Evolutionary conservation across 805 yeast genomes (phyloP).

Genomic region (Saturnispora kantuleensis): DNA sequence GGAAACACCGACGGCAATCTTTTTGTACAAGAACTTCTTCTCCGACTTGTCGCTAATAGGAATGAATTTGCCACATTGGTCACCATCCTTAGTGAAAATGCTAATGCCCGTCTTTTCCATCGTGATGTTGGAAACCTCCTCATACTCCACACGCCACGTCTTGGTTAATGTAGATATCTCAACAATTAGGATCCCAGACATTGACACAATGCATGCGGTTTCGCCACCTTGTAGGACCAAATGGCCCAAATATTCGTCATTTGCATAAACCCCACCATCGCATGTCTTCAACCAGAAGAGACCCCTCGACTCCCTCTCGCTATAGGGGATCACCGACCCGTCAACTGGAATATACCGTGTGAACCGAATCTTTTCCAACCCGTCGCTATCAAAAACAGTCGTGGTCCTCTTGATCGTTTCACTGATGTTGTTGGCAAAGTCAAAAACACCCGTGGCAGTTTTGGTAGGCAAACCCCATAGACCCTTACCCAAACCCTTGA

Average conservation of each 20-base stretch:
- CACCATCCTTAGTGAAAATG: slow-evolving; percentile 39
- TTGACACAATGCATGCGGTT: slow-evolving; percentile 65
- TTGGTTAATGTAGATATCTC: slow-evolving; percentile 48
- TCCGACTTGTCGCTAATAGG: slow-evolving; percentile 65
- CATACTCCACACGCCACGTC: slow-evolving; percentile 65
- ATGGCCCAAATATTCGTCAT: slow-evolving; percentile 79
- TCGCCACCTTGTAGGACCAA: slow-evolving; percentile 75
- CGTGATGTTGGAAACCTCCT: slow-evolving; percentile 57
- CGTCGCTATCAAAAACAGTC: slow-evolving; percentile 74
- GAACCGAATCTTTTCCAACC: slow-evolving; percentile 67
- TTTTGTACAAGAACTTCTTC: slow-evolving; percentile 55
- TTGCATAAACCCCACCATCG: slow-evolving; percentile 66
- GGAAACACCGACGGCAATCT: slow-evolving; percentile 70
- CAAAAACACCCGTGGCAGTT: slow-evolving; percentile 91
- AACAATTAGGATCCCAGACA: slow-evolving; percentile 57
- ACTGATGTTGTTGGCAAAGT: slow-evolving; percentile 82
- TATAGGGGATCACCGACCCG: slow-evolving; percentile 63
- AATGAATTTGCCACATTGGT: slow-evolving; percentile 45
- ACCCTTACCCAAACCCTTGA: slow-evolving; percentile 91
- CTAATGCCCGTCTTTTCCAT: slow-evolving; percentile 74
- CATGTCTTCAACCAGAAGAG: slow-evolving; percentile 83
- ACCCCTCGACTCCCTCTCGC: slow-evolving; percentile 83
- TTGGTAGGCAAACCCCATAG: slow-evolving; percentile 93
- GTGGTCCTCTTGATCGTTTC: slow-evolving; percentile 93
- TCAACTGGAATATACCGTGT: slow-evolving; percentile 70